Conservation (phyloP, 805 yeast genomes). For the Spathaspora girioi region DNA sequence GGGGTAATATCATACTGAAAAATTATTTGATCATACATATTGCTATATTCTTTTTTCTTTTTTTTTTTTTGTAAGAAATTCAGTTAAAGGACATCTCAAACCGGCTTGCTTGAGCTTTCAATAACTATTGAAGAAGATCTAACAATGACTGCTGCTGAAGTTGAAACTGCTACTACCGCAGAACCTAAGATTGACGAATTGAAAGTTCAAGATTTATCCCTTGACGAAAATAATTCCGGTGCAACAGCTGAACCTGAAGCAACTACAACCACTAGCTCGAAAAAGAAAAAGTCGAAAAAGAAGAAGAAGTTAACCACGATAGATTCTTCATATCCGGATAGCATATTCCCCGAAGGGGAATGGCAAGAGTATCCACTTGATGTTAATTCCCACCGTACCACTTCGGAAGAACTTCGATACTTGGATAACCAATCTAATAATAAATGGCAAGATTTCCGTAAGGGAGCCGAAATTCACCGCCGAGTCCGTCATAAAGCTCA, state of each 20-base stretch:
- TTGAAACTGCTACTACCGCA: background rate
- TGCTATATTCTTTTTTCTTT: background rate
- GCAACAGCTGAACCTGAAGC: slow-evolving; percentile 18
- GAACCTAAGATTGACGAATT: slow-evolving; percentile 10
- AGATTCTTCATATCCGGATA: slow-evolving; percentile 64
- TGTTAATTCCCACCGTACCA: slow-evolving; percentile 62
- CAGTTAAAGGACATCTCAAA: background rate
- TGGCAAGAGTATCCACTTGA: slow-evolving; percentile 77
- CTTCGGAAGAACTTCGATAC: slow-evolving; percentile 83
- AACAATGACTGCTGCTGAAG: background rate
- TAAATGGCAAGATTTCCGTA: slow-evolving; percentile 84
- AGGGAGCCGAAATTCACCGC: slow-evolving; percentile 95
- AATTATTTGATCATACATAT: background rate
- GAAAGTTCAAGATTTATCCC: slow-evolving; percentile 6
- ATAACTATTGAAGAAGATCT: no score
- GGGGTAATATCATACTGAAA: background rate
- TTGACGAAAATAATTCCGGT: background rate
- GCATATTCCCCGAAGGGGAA: slow-evolving; percentile 81
- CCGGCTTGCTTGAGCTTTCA: no score
- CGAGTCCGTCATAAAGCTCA: slow-evolving; percentile 81
- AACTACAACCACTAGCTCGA: slow-evolving; percentile 20
- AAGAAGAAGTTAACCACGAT: slow-evolving; percentile 55
- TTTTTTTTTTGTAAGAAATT: background rate
- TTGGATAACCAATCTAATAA: slow-evolving; percentile 59
- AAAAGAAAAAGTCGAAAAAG: slow-evolving; percentile 45